phyloP scores from a whole-genome alignment of 805 yeast species.

The Candida andamanensis region DNA sequence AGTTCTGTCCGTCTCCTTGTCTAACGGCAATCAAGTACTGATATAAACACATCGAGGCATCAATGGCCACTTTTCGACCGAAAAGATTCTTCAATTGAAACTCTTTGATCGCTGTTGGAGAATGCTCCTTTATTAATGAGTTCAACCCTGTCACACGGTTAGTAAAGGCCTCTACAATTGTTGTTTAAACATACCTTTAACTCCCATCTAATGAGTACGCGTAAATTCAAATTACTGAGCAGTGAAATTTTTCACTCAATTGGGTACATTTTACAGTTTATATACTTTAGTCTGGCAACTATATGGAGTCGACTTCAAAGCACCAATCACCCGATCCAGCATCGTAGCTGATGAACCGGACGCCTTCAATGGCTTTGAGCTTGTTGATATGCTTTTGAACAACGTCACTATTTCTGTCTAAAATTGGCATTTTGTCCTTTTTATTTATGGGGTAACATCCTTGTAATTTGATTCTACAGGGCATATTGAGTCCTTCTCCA shows the following conservation, averaged over 20 bases:
- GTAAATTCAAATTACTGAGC: too few species aligned
- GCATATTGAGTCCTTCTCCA: constrained; percentile 83
- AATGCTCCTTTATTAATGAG: constrained; percentile 82
- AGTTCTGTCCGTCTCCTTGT: constrained; percentile 93
- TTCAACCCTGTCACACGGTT: constrained; percentile 64
- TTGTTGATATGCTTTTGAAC: constrained; percentile 65
- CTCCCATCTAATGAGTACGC: too few species aligned
- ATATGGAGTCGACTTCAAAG: constrained; percentile 45
- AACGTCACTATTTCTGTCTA: constrained; percentile 70
- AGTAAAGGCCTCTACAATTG: constrained; percentile 7
- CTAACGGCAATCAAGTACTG: constrained; percentile 95
- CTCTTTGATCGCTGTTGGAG: constrained; percentile 73
- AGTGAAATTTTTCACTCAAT: too few species aligned
- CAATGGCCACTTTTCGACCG: constrained; percentile 96
- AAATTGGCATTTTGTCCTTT: constrained; percentile 66
- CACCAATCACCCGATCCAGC: constrained; percentile 70
- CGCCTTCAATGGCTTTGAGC: constrained; percentile 53
- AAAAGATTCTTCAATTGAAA: constrained; percentile 80
- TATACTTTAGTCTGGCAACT: background rate
- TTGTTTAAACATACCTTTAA: constrained; percentile 20
- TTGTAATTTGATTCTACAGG: constrained; percentile 66
- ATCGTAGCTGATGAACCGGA: constrained; percentile 72
- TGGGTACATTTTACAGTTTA: too few species aligned
- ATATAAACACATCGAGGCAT: constrained; percentile 94
- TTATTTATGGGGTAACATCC: constrained; percentile 77